Evolutionary conservation across 306 rosid species (phyloP).

Genomic region (Prunus padus): DNA sequence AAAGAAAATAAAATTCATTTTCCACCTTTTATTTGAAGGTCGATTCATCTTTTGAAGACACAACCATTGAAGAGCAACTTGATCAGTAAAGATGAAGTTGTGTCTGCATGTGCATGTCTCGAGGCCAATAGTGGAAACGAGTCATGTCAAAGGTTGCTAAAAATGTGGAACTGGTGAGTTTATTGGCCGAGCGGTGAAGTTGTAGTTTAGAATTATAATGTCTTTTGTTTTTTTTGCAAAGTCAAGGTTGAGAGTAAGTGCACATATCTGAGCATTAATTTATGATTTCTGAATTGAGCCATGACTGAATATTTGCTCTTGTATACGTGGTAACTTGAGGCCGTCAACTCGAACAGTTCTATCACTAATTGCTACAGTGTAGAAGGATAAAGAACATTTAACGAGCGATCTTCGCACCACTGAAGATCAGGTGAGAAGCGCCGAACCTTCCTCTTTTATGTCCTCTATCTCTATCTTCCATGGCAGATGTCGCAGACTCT

Average conservation of each 20-base stretch:
- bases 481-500: too few species aligned
- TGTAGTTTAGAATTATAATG: neutral
- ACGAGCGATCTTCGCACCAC: constrained; percentile 74
- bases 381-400: constrained; percentile 75
- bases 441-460: too few species aligned
- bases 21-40: constrained; percentile 36
- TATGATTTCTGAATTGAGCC: constrained; percentile 9
- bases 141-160: constrained; percentile 55
- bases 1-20: neutral
- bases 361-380: constrained; percentile 61
- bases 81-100: constrained; percentile 38
- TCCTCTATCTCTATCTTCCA: too few species aligned
- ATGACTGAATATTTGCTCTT: neutral
- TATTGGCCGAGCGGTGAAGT: neutral
- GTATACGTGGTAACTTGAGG: constrained; percentile 51
- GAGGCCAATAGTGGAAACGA: constrained; percentile 56
- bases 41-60: constrained; percentile 42
- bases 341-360: constrained; percentile 58
- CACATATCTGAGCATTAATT: constrained; percentile 9
- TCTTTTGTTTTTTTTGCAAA: neutral
- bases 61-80: constrained; percentile 44
- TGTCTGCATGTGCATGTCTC: constrained; percentile 53
- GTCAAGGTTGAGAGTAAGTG: neutral
- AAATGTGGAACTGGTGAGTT: constrained; percentile 71
- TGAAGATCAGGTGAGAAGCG: constrained; percentile 75